Evolutionary conservation across 331 rosid species (phyloP), one percentile per base, ranked within the genome.

Genomic region (Pyracantha coccinea): DNA sequence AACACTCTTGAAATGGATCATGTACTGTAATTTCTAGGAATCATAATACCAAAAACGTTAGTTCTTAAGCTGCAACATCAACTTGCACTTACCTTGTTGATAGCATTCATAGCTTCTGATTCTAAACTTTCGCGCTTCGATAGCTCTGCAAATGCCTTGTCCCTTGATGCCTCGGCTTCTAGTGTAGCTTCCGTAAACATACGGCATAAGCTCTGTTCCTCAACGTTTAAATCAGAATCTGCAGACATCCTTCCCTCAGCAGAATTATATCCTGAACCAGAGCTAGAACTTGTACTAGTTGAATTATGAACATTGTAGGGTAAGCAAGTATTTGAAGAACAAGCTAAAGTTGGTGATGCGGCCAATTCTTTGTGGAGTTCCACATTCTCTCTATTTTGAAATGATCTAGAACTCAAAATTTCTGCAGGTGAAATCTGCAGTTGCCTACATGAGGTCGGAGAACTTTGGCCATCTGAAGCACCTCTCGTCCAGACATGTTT

Each of bases 401-500:
- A 81, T 78, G 92, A 87, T 55, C 47, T 66, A 72, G 74, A 69
- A 55, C 81, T 76, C 73, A 79, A 78, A 47, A 21, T 80, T 65
- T 80, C 89, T 21, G 77, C 66, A 57, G 77, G 32, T 61, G 60
- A 64, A 77, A 44, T 85, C 73, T 83, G 84, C 11, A 80, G 82
- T 72, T 81, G 88, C 69, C 80, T 8, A 69, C 74, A 73, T 16
- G 82, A 83, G 61, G 93, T 66, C 35, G 77, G 33, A 72, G 82
- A 81, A 80, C 80, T 75, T 52, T 85, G 81, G 73, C 55, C 84
- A 66, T 84, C 91, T 38, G 90, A 82, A 79, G 96, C 88, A 71
- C 88, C 92, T 80, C 92, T 85, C 13, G 97, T 91, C 97, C 97
- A 88, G 11, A 91, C 35, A 78, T 80, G 93, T 78, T 79, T 89